Percentiles rank a stretch among this genome's conserved stretches.
Evolutionary conservation across 1,139 yeast species (phyloP).

Genomic region (Arxiozyma bovina): DNA sequence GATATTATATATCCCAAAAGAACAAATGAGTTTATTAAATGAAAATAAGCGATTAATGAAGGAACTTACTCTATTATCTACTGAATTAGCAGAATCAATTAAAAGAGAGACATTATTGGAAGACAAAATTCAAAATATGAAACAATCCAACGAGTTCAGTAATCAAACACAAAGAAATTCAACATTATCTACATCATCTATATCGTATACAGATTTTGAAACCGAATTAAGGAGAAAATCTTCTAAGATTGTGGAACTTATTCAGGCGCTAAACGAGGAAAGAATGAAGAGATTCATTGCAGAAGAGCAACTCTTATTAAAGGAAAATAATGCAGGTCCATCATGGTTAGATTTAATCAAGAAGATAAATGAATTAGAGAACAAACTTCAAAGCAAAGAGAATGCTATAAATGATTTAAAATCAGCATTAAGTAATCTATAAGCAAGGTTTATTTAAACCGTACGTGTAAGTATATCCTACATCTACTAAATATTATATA

Average conservation of each 20-base stretch:
- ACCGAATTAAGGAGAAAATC: conserved; percentile 39
- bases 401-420: conserved; percentile 24
- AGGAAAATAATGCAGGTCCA: conserved; percentile 47
- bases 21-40: conserved; percentile 53
- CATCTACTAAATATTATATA: background rate
- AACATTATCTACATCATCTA: conserved; percentile 1
- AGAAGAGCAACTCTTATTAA: conserved; percentile 55
- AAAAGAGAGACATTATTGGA: conserved; percentile 57
- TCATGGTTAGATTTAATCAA: conserved; percentile 49
- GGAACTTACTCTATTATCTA: conserved; percentile 59
- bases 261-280: conserved; percentile 54
- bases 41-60: conserved; percentile 50
- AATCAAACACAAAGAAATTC: background rate
- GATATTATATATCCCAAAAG: conserved; percentile 40
- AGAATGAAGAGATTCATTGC: conserved; percentile 56
- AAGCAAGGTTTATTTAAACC: background rate
- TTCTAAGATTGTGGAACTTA: conserved; percentile 42
- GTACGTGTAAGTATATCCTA: no score
- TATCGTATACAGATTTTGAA: conserved; percentile 20
- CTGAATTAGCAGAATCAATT: conserved; percentile 63
- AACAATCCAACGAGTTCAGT: conserved; percentile 5
- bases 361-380: conserved; percentile 46
- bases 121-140: conserved; percentile 32
- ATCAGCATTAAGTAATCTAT: background rate
- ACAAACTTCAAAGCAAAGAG: conserved; percentile 41